Evolutionary conservation across 2,329 filamentous ascomycete species (phyloP), one percentile per base, ranked within the genome.

Genomic region (Sporothrix humicola): DNA sequence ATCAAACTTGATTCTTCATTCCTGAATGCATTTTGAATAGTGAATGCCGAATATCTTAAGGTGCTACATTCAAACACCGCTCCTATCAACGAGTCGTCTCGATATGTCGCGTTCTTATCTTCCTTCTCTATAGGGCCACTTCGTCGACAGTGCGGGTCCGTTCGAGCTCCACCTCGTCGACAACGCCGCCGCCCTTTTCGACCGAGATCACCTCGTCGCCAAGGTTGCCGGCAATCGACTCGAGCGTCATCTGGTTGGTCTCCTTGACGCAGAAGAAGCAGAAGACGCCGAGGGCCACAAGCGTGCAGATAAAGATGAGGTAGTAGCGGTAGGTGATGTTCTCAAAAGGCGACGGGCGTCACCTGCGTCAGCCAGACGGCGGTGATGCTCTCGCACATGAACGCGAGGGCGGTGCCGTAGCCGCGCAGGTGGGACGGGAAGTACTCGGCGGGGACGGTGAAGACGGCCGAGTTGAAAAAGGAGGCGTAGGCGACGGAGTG

Each of bases 351-450:
- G 3, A 52, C 50, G 50, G 50, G 50, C 4, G 50, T 52, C 15
- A 52, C 50, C 50, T 52, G 50, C n/a, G 50, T 52, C 50, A 52
- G 50, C 50, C 15, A 52, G 15, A 52, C 50, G 15, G 50, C 13
- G 13, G 50, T 52, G 15, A 52, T 52, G 15, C 50, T 52, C 26
- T 79, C 77, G 0, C 78, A 76, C 54, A 80, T 79, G 2, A 80
- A 77, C 1, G 79, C 76, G 87, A 75, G 85, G 82, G 87, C 87
- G 74, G 89, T 88, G 0, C 88, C 89, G 0, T 88, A 90, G 0
- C 87, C 87, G 20, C 88, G 83, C 76, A 90, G 87, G 3, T 86
- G 87, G 42, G 84, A 85, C 0, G 86, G 86, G 9, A 88, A 80
- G 0, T 81, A 79, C 71, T 81, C 77, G 71, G 81, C 78, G 82